These are phyloP conservation scores for Davidsoniella neocaledoniae DNA, from an alignment of 2,329 filamentous ascomycete species.

Conservation along the genomic window DNA sequence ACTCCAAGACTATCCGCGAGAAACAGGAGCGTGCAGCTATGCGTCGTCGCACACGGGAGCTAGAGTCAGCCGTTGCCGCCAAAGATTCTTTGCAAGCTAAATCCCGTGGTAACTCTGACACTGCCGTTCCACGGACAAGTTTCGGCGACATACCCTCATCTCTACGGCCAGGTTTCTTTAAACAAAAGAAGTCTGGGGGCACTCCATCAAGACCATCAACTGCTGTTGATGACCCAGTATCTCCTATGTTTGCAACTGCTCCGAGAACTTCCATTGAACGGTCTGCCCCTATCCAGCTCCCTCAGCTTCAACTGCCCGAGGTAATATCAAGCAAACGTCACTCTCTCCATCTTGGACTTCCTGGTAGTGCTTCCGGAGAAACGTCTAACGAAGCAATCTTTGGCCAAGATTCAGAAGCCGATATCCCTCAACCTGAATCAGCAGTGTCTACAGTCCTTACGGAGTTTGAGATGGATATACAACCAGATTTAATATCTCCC, in stretches of 20 bases:
- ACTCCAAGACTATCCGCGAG: constrained; percentile 63
- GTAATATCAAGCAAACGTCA: background rate
- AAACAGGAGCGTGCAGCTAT: constrained; percentile 37
- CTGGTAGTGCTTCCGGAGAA: constrained; percentile 39
- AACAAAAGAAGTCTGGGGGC: too few relatives aligned
- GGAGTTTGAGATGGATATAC: constrained; percentile 48
- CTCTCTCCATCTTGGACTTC: constrained; percentile 25
- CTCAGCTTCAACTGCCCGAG: background rate
- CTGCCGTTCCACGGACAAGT: too few relatives aligned
- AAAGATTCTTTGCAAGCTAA: constrained; percentile 16
- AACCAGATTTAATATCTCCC: background rate
- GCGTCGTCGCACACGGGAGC: constrained; percentile 31
- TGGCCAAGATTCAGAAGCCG: too few relatives aligned
- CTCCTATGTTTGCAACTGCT: background rate
- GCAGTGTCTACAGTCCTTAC: constrained; percentile 48
- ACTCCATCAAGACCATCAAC: background rate
- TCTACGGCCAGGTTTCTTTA: too few relatives aligned
- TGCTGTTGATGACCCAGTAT: background rate
- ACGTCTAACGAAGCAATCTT: constrained; percentile 11
- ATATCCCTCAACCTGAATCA: constrained; percentile 27
- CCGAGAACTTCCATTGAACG: too few relatives aligned
- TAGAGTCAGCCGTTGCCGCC: constrained; percentile 23
- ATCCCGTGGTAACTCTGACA: background rate
- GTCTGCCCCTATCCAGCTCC: background rate
- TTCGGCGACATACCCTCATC: too few relatives aligned